Evolutionary conservation across 495 filamentous ascomycete species (phyloP), one percentile per base, ranked within the genome.

Genomic region (Neurospora tetrasperma): DNA sequence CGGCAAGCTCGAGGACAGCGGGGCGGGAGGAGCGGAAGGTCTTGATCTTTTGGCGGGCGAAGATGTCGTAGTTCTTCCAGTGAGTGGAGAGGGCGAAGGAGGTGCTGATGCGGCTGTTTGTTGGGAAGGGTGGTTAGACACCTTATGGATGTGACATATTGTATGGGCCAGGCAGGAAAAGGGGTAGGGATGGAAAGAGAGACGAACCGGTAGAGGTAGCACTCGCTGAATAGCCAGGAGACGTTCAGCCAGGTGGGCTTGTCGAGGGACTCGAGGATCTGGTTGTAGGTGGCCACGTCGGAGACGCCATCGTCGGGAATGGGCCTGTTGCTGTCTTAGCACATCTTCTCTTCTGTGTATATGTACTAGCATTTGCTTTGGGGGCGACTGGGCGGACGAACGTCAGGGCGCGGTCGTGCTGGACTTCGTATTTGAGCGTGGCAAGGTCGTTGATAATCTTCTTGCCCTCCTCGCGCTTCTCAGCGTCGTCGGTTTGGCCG

Each of bases 31-130:
- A 97, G 72, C 90, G 90, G 85, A 99, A 97, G 16, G 96, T 97
- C 43, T 88, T 89, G 81, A 94, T 91, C 86, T 99, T 99, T 82
- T 97, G 94, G 73, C 90, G 90, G 38, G 88, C 88, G 77, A 98
- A 99, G 48, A 97, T 89, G 79, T 99, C 96, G 82, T 99, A 97
- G 74, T 82, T 85, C 83, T 94, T 95, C 96, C 96, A 99, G 78
- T 93, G 89, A 70, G 85, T 85, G 35, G 92, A 96, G 20, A 90
- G 86, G n/a, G 85, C 82, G 83, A 97, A 97, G 73, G 88, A 88
- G 16, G 91, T 90, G 80, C 84, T 88, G 31, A 97, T 87, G 69
- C 94, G 93, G 77, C 92, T 93, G 20, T 79, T 84, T 81, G 82
- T 69, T 66, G 27, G 23, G 71, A 11, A 9, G 4, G 42, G 54